These are phyloP conservation scores for Auxenochlorella pyrenoidosa DNA, from an alignment of 139 green algal genomes.

Conservation along the genomic window DNA sequence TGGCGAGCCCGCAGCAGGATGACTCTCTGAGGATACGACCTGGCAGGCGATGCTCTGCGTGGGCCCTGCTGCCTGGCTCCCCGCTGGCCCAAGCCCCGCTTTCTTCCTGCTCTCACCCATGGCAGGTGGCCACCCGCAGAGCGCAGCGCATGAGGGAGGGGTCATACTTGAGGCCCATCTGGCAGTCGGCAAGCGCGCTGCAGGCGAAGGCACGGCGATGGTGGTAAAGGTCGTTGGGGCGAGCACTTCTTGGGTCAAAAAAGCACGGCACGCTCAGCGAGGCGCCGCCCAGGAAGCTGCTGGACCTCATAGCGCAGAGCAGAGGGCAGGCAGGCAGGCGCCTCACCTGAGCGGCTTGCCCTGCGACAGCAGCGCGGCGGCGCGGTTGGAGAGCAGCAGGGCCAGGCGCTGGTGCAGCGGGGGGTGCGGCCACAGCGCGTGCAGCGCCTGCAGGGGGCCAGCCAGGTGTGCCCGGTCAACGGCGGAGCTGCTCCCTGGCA, in stretches of 20 bases:
- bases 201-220: background rate
- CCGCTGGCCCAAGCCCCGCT: conserved; percentile 29
- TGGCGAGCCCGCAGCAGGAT: no score
- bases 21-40: no score
- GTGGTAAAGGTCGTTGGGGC: background rate
- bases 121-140: conserved; percentile 51
- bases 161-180: conserved; percentile 35
- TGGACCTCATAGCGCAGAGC: no score
- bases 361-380: conserved; percentile 32
- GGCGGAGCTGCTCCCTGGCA: no score
- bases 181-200: conserved; percentile 44
- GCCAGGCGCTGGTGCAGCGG: conserved; percentile 27
- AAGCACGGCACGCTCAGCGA: no score
- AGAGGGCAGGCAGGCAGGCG: background rate
- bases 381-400: conserved; percentile 46
- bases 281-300: no score
- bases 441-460: conserved; percentile 21
- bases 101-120: conserved; percentile 13
- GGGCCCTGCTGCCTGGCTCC: conserved; percentile 15
- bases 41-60: no score
- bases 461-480: no score
- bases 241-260: no score
- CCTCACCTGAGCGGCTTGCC: conserved; percentile 27
- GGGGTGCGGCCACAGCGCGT: conserved; percentile 19
- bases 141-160: conserved; percentile 28